Base-by-base conservation (phyloP, 164 flowering plant species). In the Protea cynaroides region DNA sequence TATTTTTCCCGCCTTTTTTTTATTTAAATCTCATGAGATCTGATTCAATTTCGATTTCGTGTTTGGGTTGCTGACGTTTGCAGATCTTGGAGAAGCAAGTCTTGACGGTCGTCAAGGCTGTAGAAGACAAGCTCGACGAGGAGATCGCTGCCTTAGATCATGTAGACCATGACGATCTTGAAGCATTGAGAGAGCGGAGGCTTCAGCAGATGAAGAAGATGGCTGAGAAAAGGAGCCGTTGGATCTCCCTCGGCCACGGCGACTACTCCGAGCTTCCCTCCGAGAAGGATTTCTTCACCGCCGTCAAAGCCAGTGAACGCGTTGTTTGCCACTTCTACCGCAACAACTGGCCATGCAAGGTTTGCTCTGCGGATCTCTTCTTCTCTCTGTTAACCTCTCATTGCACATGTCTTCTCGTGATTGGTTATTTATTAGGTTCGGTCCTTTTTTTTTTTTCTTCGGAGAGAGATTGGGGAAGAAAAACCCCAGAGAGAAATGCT, bases 271-370 rank as follows among this genome's bases (percentile, higher is more conserved):
- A 93, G 84, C 80, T 93, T 59, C 85, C 69, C 38, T 62, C 76
- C 56, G 98, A 93, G 82, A 93, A 93, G 79, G 98, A 93, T 19
- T 93, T 93, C 79, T 93, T 93, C 71, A 23, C 91, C 14, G 79
- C 60, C 38, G 97, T 89, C 37, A 90, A 93, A 73, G 96, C 97
- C 65, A 93, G 98, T 25, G 97, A 93, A 12, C 92, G 98, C 38
- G 98, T 90, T 21, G 96, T 90, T 64, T 93, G 98, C 76, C 98
- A 94, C 69, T 94, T 94, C 76, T 94, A 90, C 68, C 90, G 98
- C 34, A 95, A 91, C n/a, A 94, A 94, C 72, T 91, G 98, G 98
- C 98, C 98, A 58, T 94, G 96, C 84, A 94, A 94, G 92, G 98
- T 93, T 1, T 29, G 52, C 6, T 49, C 6, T 15, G 15, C 52